These are phyloP conservation scores for Cystobasidium tubakii DNA, from an alignment of 768 basidiomycete genomes.

Conservation along the genomic window DNA sequence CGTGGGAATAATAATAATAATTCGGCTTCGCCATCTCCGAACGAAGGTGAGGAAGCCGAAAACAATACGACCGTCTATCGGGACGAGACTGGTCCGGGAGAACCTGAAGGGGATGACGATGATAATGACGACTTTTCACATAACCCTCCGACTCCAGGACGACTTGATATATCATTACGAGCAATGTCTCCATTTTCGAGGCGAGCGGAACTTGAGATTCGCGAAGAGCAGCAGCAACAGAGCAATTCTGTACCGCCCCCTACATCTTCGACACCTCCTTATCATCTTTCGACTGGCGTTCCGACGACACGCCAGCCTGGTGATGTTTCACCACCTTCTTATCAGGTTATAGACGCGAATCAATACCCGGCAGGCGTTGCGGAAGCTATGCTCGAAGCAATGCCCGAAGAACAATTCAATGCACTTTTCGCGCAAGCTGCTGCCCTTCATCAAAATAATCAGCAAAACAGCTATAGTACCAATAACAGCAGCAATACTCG, in stretches of 20 bases:
- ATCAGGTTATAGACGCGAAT: conserved; percentile 37
- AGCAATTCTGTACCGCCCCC: not conserved
- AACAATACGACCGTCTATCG: conserved; percentile 54
- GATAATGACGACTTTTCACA: conserved; percentile 44
- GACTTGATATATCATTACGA: conserved; percentile 52
- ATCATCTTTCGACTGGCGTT: conserved; percentile 8
- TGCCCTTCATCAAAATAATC: not conserved
- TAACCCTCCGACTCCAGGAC: conserved; percentile 53
- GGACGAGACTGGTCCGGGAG: not conserved
- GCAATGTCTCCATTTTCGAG: conserved; percentile 46
- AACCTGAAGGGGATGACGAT: not conserved
- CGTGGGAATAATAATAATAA: conserved; percentile 33
- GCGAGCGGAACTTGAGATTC: conserved; percentile 45
- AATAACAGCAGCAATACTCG: not conserved
- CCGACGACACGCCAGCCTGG: not conserved
- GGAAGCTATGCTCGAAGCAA: conserved; percentile 37
- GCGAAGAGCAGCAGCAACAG: conserved; percentile 34
- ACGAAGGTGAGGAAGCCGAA: not conserved
- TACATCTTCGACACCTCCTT: conserved; percentile 32
- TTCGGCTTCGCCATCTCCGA: conserved; percentile 22
- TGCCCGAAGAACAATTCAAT: conserved; percentile 35
- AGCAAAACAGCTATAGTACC: not conserved
- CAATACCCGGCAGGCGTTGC: conserved; percentile 38
- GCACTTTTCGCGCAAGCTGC: conserved; percentile 21
- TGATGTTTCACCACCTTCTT: conserved; percentile 35